Base-by-base conservation (phyloP, 2,329 filamentous ascomycete species). In the Arthrobotrys pseudoclavata region DNA sequence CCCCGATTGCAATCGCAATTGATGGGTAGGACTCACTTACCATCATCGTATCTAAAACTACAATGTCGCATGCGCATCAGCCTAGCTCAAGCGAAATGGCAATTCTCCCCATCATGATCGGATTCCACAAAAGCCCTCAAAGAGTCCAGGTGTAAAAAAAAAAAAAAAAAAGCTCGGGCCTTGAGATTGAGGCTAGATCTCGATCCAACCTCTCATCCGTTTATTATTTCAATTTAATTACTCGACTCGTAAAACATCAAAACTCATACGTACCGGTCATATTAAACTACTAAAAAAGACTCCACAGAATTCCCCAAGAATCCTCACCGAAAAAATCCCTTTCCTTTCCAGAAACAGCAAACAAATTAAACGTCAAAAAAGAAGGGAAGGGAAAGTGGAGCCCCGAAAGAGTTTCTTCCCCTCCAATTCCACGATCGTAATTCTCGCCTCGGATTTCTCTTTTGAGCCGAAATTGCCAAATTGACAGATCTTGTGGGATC, bases 331-430 rank as follows among this genome's bases (percentile, higher is more conserved):
- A 60, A 60, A 60, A 22, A 18, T 42, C 55, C 55, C 55, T 47
- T 55, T 71, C 45, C 47, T 37, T 66, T 60, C 69, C 66, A 62
- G 55, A 72, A 72, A 66, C 69, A 57, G 69, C 24, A 72, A 72
- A 72, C 48, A 72, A 37, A 72, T 57, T 53, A 57, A 69, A 67
- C 47, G 55, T 53, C n/a, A 34, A 34, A 34, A 34, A 34, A 18
- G 26, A 18, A 55, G 29, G 26, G 52, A 37, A 52, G 45, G 34
- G 20, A 45, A 50, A 55, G 47, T 53, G 48, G 29, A 13, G 15
- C 31, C 26, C 6, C 18, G 26, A 48, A 47, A 29, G 20, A 22
- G 34, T 31, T 55, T 37, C 48, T 47, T 18, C 47, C 37, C 45
- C 20, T 50, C 47, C 47, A 66, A 66, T 66, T 66, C 62, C 47